Conservation (phyloP, 2,329 filamentous ascomycete genomes). For the Colletotrichum musicola region DNA sequence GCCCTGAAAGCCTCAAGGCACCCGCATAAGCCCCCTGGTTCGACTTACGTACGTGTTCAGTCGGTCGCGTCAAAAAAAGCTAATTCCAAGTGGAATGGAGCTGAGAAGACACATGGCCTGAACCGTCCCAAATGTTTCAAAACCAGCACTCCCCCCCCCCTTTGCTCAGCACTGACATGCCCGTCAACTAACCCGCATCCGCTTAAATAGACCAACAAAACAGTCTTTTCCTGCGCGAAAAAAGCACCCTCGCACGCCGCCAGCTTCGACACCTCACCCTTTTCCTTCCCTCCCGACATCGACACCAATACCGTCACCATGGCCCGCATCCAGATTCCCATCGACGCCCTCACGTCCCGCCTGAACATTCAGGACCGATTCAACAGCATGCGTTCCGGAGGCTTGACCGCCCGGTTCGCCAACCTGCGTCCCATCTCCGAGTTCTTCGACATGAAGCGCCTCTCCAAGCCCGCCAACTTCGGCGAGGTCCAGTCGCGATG, state of each 20-base stretch:
- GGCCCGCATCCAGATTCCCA: slow-evolving; percentile 91
- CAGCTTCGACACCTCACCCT: neutral
- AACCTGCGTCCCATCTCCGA: slow-evolving; percentile 92
- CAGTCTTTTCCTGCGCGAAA: slow-evolving; percentile 19
- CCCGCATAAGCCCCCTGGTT: neutral
- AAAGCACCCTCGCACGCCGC: neutral
- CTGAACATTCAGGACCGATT: slow-evolving; percentile 90
- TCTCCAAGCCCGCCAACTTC: slow-evolving; percentile 95
- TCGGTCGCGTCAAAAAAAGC: slow-evolving; percentile 30
- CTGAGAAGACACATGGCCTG: slow-evolving; percentile 39
- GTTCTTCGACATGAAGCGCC: slow-evolving; percentile 94
- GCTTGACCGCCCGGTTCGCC: slow-evolving; percentile 85
- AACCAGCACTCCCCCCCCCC: slow-evolving; percentile 4
- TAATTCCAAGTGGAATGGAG: slow-evolving; percentile 37
- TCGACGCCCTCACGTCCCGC: slow-evolving; percentile 91
- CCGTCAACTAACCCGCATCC: slow-evolving; percentile 16
- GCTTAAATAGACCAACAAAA: slow-evolving; percentile 20
- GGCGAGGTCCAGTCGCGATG: slow-evolving; percentile 89
- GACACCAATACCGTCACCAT: slow-evolving; percentile 59
- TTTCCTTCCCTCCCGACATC: neutral
- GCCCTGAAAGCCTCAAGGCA: neutral
- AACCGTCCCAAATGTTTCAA: slow-evolving; percentile 36
- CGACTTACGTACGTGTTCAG: slow-evolving; percentile 24
- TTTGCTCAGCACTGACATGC: slow-evolving; percentile 6
- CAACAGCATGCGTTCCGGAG: slow-evolving; percentile 83